Evolutionary conservation across 31 red algal genomes (phyloP).

Genomic region (Endocladia muricata): DNA sequence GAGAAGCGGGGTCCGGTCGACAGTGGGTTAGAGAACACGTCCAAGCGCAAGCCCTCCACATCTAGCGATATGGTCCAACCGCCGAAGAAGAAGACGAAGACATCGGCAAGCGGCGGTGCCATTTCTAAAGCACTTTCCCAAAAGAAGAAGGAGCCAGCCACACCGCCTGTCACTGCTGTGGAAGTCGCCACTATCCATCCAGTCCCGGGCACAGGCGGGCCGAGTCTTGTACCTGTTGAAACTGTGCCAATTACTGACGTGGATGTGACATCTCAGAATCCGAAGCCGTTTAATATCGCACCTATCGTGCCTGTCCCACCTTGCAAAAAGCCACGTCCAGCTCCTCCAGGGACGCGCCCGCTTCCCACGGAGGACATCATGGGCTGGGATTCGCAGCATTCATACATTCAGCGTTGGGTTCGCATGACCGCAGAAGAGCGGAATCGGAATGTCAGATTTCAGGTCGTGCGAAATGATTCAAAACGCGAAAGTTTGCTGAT

Average conservation of each 20-base stretch:
- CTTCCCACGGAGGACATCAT: constrained; percentile 88
- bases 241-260: constrained; percentile 39
- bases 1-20: background rate
- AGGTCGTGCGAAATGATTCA: constrained; percentile 88
- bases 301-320: constrained; percentile 54
- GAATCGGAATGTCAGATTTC: constrained; percentile 73
- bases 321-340: constrained; percentile 38
- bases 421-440: constrained; percentile 86
- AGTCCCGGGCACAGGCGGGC: constrained; percentile 4
- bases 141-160: background rate
- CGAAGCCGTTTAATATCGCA: constrained; percentile 58
- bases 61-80: background rate
- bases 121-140: background rate
- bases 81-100: constrained; percentile 14
- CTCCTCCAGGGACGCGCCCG: constrained; percentile 62
- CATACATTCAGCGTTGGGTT: constrained; percentile 96
- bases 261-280: constrained; percentile 20
- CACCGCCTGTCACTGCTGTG: background rate
- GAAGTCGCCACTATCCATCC: constrained; percentile 14
- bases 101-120: background rate
- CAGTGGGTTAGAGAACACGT: background rate
- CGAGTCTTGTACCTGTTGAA: constrained; percentile 25
- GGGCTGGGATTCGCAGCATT: constrained; percentile 93
- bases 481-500: constrained; percentile 66
- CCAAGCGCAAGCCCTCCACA: background rate